Conservation (phyloP, 2,329 filamentous ascomycete genomes). For the Zymoseptoria brevis region DNA sequence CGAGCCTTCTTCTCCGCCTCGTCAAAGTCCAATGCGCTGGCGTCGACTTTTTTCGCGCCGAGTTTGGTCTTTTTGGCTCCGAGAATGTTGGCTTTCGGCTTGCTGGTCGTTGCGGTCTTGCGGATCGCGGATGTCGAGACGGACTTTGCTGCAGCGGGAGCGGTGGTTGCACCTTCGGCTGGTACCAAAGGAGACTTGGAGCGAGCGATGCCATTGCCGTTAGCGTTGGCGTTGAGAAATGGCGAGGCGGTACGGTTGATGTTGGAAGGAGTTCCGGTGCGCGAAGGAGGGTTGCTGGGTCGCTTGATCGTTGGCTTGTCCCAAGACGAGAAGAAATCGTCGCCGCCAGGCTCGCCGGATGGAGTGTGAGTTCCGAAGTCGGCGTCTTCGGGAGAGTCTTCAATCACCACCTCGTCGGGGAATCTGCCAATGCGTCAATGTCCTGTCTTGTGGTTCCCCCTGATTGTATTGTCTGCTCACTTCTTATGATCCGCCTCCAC, state of each 20-base stretch:
- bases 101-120: conserved; percentile 58
- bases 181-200: conserved; percentile 71
- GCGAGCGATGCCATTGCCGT: conserved; percentile 57
- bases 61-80: conserved; percentile 61
- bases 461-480: conserved; percentile 44
- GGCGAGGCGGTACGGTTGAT: conserved; percentile 80
- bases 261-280: conserved; percentile 71
- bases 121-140: conserved; percentile 74
- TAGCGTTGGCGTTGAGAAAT: conserved; percentile 65
- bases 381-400: conserved; percentile 53
- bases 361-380: conserved; percentile 64
- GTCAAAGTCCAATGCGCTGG: conserved; percentile 80
- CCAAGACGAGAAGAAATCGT: conserved; percentile 99
- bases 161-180: conserved; percentile 45
- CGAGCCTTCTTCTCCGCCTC: conserved; percentile 95
- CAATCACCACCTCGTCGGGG: conserved; percentile 77
- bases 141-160: conserved; percentile 60
- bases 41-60: conserved; percentile 64
- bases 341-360: conserved; percentile 63
- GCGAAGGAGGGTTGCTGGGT: conserved; percentile 85
- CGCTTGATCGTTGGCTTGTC: conserved; percentile 96
- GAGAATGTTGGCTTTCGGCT: conserved; percentile 58
- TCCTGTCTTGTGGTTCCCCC: not conserved
- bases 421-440: conserved; percentile 49
- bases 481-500: conserved; percentile 76